These are phyloP conservation scores for Malus orientalis DNA, from an alignment of 306 rosid species.

Conservation along the genomic window DNA sequence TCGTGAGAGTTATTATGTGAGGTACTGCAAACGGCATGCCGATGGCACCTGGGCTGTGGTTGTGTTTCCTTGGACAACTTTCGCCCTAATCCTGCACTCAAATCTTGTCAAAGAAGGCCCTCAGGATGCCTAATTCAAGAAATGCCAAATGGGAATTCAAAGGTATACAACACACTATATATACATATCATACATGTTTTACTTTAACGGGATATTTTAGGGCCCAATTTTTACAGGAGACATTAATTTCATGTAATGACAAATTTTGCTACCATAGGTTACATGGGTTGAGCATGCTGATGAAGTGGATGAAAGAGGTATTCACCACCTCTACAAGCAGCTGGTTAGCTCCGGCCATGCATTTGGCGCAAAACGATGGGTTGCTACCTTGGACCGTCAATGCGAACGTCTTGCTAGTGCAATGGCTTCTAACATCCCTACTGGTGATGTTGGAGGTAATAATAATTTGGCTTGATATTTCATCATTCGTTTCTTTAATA, in stretches of 20 bases:
- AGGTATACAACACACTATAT: constrained; percentile 26
- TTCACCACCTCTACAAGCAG: constrained; percentile 77
- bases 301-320: constrained; percentile 85
- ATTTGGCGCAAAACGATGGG: constrained; percentile 98
- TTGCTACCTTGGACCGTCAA: constrained; percentile 79
- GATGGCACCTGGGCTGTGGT: constrained; percentile 97
- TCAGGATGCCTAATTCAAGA: constrained; percentile 96
- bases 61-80: constrained; percentile 66
- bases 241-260: background rate
- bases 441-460: constrained; percentile 80
- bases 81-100: constrained; percentile 47
- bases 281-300: constrained; percentile 94
- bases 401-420: constrained; percentile 91
- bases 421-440: constrained; percentile 75
- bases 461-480: background rate
- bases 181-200: background rate
- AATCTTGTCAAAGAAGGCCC: constrained; percentile 71
- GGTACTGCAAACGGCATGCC: constrained; percentile 73
- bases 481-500: background rate
- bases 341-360: constrained; percentile 74
- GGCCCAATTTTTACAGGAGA: background rate
- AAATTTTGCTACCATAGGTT: constrained; percentile 28
- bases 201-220: background rate
- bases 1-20: constrained; percentile 74
- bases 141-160: constrained; percentile 92